Base-by-base conservation (phyloP, 257 asterid genomes). In the Ilex asprella region DNA sequence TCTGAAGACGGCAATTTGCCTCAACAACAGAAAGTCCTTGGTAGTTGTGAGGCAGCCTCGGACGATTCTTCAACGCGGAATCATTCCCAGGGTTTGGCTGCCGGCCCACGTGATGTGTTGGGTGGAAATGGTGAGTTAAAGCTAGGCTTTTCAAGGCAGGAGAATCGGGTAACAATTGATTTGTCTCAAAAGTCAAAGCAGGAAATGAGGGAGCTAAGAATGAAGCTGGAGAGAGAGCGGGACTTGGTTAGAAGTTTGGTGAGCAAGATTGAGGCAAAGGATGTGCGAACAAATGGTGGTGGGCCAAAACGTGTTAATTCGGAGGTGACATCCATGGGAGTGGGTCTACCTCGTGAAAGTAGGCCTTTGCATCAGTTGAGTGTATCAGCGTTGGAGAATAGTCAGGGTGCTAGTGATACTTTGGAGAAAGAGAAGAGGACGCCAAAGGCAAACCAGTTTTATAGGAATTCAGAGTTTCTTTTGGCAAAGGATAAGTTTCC, bases 401-500 rank as follows among this genome's bases (percentile, higher is more conserved):
- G 70, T 75, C 81, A 70, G 57, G 75, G 55, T 14, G 83, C 76
- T 49, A 59, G 47, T 62, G 85, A 84, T 43, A 64, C 55, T 43
- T 9, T 32, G 50, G 95, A 82, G 78, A 88, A 88, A 59, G 95
- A 86, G 81, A 89, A 84, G 76, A 80, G 95, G 71, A 81, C 87
- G 0, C 95, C 91, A 1, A 86, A 89, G 79, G 97, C 83, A 39
- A 89, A 89, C 75, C 78, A 84, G 62, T 66, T 83, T 30, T 86
- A 88, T 32, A 73, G 86, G 63, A 86, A 84, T 57, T 68, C 91
- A 0, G 96, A 86, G 35, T 89, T 89, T 70, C 65, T 89, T 64
- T 88, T 89, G 10, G 89, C 89, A 3, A 83, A 86, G 80, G 97
- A 84, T 70, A 86, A 75, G 87, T 67, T 86, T 39, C 89, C 84